These are phyloP conservation scores for Exophiala oligosperma DNA, from an alignment of 2,329 filamentous ascomycete genomes.

Conservation along the genomic window DNA sequence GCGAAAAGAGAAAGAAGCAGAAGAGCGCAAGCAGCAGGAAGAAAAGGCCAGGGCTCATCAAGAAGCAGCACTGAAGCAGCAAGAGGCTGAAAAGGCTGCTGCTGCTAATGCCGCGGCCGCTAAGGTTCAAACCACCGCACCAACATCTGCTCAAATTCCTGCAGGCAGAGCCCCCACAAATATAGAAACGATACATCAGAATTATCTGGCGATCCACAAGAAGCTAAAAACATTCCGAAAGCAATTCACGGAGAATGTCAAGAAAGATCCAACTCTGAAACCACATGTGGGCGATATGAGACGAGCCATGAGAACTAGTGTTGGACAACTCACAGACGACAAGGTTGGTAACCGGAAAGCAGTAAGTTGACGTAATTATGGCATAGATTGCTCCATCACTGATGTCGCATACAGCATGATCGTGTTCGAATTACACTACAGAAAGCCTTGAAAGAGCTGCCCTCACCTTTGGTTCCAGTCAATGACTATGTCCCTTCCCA, in stretches of 20 bases:
- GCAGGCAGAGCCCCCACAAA: constrained; percentile 26
- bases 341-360: constrained; percentile 62
- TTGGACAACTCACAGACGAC: constrained; percentile 71
- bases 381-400: constrained; percentile 11
- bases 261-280: constrained; percentile 60
- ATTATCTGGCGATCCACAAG: constrained; percentile 62
- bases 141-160: background rate
- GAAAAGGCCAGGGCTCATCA: constrained; percentile 33
- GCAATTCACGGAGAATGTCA: constrained; percentile 55
- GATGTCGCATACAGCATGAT: constrained; percentile 37
- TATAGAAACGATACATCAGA: constrained; percentile 45
- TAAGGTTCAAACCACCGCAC: constrained; percentile 3
- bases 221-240: constrained; percentile 63
- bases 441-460: constrained; percentile 52
- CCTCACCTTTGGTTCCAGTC: constrained; percentile 58
- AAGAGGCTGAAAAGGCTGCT: constrained; percentile 14
- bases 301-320: constrained; percentile 67
- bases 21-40: constrained; percentile 34
- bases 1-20: constrained; percentile 36
- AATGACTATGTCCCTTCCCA: constrained; percentile 51
- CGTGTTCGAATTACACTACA: constrained; percentile 56
- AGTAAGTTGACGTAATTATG: constrained; percentile 42
- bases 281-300: constrained; percentile 69
- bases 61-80: constrained; percentile 10
- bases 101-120: constrained; percentile 11